These are phyloP conservation scores for Drechslerella coelobrocha DNA, from an alignment of 2,329 filamentous ascomycete genomes.

Conservation along the genomic window DNA sequence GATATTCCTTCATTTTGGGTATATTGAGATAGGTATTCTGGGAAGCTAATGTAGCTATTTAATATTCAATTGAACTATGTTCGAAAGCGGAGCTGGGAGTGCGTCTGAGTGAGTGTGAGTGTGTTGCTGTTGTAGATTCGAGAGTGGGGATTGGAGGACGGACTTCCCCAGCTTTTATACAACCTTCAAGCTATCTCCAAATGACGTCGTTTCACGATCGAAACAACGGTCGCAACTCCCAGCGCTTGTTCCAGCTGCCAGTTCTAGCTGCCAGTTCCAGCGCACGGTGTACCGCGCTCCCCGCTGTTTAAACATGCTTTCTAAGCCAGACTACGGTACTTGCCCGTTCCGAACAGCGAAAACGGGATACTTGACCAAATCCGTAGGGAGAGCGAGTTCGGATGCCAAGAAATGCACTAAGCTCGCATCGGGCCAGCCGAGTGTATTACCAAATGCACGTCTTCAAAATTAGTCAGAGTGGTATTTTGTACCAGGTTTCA, in stretches of 20 bases:
- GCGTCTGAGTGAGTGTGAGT: neutral
- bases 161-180: neutral
- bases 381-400: too few relatives aligned
- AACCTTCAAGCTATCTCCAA: neutral
- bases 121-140: constrained; percentile 25
- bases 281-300: too few relatives aligned
- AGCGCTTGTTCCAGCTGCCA: too few relatives aligned
- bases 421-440: neutral
- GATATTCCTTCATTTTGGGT: constrained; percentile 40
- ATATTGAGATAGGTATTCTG: neutral
- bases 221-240: neutral
- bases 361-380: neutral
- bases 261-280: too few relatives aligned
- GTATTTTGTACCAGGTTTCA: too few relatives aligned
- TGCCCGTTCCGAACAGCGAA: too few relatives aligned
- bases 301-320: too few relatives aligned
- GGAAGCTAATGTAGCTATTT: constrained; percentile 6
- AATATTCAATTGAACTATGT: too few relatives aligned
- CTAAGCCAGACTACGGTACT: too few relatives aligned
- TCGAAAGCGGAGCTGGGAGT: neutral
- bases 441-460: neutral
- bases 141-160: neutral
- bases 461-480: neutral
- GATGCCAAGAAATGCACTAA: too few relatives aligned
- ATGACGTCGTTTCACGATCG: constrained; percentile 1